Conservation (phyloP, 1,284 basidiomycete species). For the Pisolithus thermaeus region DNA sequence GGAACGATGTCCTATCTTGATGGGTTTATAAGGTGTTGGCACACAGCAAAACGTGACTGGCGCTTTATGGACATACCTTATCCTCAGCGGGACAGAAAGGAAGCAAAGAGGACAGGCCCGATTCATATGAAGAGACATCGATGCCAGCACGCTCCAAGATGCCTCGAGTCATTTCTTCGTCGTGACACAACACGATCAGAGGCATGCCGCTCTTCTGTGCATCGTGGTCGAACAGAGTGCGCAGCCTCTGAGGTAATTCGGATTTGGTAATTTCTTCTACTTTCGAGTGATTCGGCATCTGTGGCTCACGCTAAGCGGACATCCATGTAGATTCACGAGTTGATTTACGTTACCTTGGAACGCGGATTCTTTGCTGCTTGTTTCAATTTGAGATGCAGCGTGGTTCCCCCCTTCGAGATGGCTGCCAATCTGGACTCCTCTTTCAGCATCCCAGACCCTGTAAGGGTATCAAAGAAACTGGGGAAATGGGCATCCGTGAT, state of each 20-base stretch:
- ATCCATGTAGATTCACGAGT: not conserved
- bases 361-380: constrained; percentile 10
- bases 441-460: not conserved
- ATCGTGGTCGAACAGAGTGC: constrained; percentile 17
- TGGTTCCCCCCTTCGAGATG: not conserved
- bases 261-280: constrained; percentile 9
- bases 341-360: constrained; percentile 13
- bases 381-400: constrained; percentile 18
- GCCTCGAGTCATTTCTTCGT: constrained; percentile 26
- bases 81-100: constrained; percentile 5
- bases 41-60: not conserved
- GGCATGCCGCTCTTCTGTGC: constrained; percentile 15
- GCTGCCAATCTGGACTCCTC: too few species aligned
- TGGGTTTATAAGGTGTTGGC: not conserved
- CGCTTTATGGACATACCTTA: not conserved
- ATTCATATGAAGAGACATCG: constrained; percentile 14
- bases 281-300: constrained; percentile 18
- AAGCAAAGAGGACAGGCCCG: constrained; percentile 20
- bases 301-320: not conserved
- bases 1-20: constrained; percentile 1
- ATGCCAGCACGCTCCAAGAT: constrained; percentile 21
- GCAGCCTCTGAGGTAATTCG: constrained; percentile 16
- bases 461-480: constrained; percentile 17
- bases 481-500: constrained; percentile 28
- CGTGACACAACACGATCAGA: constrained; percentile 25